Evolutionary conservation across 352 stramenopile genomes (phyloP).

Genomic region (Blastocystis sp.): DNA sequence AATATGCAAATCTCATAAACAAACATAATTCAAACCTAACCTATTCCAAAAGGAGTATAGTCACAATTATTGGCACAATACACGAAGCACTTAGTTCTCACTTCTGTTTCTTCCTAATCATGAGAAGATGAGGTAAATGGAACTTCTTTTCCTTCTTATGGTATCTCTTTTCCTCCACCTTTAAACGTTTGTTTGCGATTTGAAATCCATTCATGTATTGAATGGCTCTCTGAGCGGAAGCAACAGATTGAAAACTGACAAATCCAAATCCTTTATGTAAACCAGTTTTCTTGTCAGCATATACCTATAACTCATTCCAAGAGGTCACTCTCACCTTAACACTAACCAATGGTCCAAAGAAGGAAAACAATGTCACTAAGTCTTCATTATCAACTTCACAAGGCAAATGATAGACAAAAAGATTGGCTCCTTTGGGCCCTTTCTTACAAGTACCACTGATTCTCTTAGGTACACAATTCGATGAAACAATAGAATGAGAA

Average conservation of each 20-base stretch:
- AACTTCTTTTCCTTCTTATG: neutral
- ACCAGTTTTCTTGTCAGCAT: constrained; percentile 89
- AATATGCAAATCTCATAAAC: too few relatives aligned
- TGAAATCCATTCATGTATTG: constrained; percentile 97
- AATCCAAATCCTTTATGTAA: constrained; percentile 94
- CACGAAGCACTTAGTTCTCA: too few relatives aligned
- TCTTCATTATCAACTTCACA: constrained; percentile 91
- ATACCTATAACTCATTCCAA: neutral
- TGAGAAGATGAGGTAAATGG: too few relatives aligned
- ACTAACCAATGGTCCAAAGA: constrained; percentile 92
- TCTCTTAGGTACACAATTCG: too few relatives aligned
- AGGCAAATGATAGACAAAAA: constrained; percentile 97
- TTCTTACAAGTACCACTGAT: neutral
- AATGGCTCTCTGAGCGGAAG: constrained; percentile 85
- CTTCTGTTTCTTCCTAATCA: too few relatives aligned
- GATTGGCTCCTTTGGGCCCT: constrained; percentile 85
- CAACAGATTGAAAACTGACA: constrained; percentile 87
- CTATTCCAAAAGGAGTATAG: too few relatives aligned
- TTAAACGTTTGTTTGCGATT: constrained; percentile 91
- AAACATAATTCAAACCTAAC: too few relatives aligned
- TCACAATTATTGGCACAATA: too few relatives aligned
- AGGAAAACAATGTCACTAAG: constrained; percentile 87
- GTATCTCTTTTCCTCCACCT: constrained; percentile 85
- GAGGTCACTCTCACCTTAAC: constrained; percentile 68
- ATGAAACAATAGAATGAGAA: too few relatives aligned